Evolutionary conservation across 2,329 filamentous ascomycete genomes (phyloP), one percentile per base, ranked within the genome.

Genomic region (Aspergillus sp.): DNA sequence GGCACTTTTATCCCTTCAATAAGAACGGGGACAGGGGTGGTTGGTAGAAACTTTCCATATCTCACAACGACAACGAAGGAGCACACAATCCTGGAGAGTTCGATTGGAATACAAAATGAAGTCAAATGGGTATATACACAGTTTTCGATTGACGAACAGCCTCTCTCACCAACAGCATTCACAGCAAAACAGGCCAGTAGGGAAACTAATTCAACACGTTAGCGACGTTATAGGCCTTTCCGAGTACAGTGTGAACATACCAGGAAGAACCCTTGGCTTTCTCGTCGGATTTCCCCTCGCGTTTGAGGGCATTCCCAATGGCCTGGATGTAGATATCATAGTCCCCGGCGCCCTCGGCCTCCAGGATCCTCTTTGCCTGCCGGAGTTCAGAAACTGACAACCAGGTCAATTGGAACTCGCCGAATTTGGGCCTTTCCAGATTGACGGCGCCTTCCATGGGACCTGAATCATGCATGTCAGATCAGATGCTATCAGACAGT

Each of bases 401-500:
- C 53, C 53, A 55, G 10, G 53, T 55, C 53, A 55, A 39, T 16
- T 49, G 53, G 16, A 55, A 55, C 29, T 55, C 45, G 22, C 53
- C 53, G 14, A 55, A 32, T 5, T 32, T 45, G 32, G 53, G 53
- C 14, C 53, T 36, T 4, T 55, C 45, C n/a, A 55, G 42, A 11
- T 55, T 47, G 49, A 55, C 49, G 10, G 26, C 18, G 36, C 24
- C 53, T 24, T 49, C 53, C 53, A 55, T 36, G 36, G 36, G 36
- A 7, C 36, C 36, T 42, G 36, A 3, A 42, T 16, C 14, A n/a
- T 5, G 1, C 14, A 7, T 6, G 16, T 42, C 16, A 42, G 36
- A 29, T 29, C 1, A 29, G 7, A 29, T 29, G 7, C 6, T 5
- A n/a, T n/a, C n/a, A n/a, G n/a, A n/a, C n/a, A n/a, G n/a, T 29